Conservation (phyloP, 345 rosid species). For the Raphanus raphanistrum region DNA sequence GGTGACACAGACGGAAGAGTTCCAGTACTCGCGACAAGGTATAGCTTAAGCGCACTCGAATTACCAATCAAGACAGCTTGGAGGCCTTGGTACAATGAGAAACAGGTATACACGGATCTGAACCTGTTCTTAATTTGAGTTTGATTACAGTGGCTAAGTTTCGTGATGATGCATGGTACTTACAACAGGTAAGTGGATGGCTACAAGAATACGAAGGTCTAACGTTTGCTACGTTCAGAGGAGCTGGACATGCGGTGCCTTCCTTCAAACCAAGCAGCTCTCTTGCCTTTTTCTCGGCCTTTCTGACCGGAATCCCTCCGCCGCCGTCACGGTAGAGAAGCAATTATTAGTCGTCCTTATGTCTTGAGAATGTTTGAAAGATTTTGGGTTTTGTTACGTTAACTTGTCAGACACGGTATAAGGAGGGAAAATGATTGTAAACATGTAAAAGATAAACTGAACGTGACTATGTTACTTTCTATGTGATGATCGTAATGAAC, state of each 20-base stretch:
- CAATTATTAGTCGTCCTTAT: not conserved
- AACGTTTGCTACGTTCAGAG: slow-evolving; percentile 87
- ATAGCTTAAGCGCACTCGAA: slow-evolving; percentile 64
- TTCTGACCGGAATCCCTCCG: slow-evolving; percentile 59
- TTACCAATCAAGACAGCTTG: slow-evolving; percentile 68
- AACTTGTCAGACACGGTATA: slow-evolving; percentile 23
- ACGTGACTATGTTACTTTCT: slow-evolving; percentile 3
- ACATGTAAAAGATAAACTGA: slow-evolving; percentile 13
- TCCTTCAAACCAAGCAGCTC: slow-evolving; percentile 81
- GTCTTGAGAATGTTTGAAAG: slow-evolving; percentile 1
- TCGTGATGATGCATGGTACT: not conserved
- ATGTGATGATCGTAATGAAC: slow-evolving; percentile 15
- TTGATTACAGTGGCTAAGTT: not conserved
- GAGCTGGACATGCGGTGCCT: slow-evolving; percentile 99
- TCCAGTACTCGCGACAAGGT: slow-evolving; percentile 82
- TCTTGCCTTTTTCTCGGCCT: slow-evolving; percentile 74
- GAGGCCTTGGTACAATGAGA: slow-evolving; percentile 94
- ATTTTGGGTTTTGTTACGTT: slow-evolving; percentile 30
- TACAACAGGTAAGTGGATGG: slow-evolving; percentile 73
- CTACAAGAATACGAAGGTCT: slow-evolving; percentile 89
- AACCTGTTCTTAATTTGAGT: not conserved
- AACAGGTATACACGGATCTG: slow-evolving; percentile 43
- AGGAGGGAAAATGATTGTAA: not conserved
- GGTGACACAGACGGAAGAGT: slow-evolving; percentile 99
- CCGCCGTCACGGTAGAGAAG: slow-evolving; percentile 39